Evolutionary conservation across 441 rosid genomes (phyloP).

Genomic region (Capsella rubella): DNA sequence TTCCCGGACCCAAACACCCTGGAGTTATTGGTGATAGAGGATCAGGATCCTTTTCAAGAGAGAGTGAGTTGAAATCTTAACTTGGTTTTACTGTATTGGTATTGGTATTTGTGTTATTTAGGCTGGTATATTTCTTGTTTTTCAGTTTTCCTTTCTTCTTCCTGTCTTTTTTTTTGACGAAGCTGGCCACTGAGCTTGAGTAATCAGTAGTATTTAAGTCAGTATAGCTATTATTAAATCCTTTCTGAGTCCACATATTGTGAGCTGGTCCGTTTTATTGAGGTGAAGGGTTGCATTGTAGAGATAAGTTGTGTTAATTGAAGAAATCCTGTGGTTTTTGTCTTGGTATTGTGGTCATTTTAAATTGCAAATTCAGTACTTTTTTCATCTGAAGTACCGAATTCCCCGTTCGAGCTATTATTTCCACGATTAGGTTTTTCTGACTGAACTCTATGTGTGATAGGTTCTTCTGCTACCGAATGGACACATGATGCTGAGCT

Average conservation of each 20-base stretch:
- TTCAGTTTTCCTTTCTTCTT: constrained; percentile 1
- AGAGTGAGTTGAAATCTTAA: constrained; percentile 67
- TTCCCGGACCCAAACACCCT: constrained; percentile 90
- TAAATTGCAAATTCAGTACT: background rate
- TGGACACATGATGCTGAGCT: constrained; percentile 89
- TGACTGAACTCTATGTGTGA: constrained; percentile 40
- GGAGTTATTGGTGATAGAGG: constrained; percentile 98
- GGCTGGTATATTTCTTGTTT: background rate
- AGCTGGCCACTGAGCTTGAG: background rate
- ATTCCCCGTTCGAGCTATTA: constrained; percentile 15
- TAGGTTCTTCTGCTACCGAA: constrained; percentile 93
- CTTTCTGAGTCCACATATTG: background rate
- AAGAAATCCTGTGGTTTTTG: background rate
- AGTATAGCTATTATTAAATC: background rate
- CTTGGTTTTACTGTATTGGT: constrained; percentile 19
- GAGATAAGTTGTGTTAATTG: constrained; percentile 9
- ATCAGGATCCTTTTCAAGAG: constrained; percentile 97
- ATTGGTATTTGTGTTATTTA: too few relatives aligned
- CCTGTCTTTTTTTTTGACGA: background rate
- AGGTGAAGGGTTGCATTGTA: background rate
- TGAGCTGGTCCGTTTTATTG: background rate
- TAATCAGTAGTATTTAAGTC: background rate
- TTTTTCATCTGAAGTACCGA: background rate
- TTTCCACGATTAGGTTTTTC: constrained; percentile 12
- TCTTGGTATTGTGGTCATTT: background rate